These are phyloP conservation scores for Petunia secreta DNA, from an alignment of 257 asterid genomes.

Conservation along the genomic window DNA sequence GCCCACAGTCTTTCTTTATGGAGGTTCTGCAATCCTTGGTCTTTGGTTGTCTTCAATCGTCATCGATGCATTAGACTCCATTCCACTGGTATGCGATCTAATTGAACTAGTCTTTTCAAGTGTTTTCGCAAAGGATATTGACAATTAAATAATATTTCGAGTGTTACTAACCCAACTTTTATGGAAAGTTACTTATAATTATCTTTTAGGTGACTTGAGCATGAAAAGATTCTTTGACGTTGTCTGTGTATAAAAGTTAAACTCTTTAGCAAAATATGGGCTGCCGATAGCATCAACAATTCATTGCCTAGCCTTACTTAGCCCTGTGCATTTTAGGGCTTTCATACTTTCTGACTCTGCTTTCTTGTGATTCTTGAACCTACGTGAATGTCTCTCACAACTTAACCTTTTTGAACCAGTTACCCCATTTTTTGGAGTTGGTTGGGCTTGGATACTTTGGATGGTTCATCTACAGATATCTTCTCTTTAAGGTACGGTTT, in stretches of 20 bases:
- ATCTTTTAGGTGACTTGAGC: neutral
- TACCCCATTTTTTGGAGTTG: constrained; percentile 34
- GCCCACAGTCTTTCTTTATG: neutral
- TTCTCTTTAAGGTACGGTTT: constrained; percentile 33
- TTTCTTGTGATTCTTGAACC: constrained; percentile 18
- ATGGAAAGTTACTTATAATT: neutral
- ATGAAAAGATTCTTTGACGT: neutral
- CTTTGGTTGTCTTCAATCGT: constrained; percentile 27
- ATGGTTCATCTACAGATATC: constrained; percentile 35
- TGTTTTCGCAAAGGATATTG: neutral
- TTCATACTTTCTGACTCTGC: neutral
- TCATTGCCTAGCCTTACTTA: neutral
- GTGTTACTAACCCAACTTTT: neutral
- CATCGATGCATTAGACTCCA: constrained; percentile 27
- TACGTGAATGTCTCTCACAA: neutral
- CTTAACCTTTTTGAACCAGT: constrained; percentile 17
- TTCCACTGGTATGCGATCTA: constrained; percentile 23
- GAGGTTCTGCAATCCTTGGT: constrained; percentile 20
- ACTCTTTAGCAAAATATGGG: neutral
- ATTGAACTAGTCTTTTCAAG: neutral
- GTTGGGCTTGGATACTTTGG: constrained; percentile 37
- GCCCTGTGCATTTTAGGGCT: neutral
- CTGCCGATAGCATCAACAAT: neutral
- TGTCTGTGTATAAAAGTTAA: neutral
- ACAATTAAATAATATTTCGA: neutral